Evolutionary conservation across 495 filamentous ascomycete species (phyloP).

Genomic region (Penicillium coffeae): DNA sequence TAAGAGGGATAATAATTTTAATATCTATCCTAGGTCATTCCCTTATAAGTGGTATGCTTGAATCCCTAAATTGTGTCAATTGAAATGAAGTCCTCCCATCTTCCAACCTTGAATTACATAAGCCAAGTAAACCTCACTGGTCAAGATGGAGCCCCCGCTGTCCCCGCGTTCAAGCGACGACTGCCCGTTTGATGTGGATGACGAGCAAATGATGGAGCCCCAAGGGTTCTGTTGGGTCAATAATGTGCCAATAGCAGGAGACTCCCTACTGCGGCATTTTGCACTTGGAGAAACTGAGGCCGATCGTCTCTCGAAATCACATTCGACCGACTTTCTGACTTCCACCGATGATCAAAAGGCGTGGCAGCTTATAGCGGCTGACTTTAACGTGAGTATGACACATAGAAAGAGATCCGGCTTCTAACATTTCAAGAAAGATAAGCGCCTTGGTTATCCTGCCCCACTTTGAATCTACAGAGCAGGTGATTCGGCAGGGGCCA

Average conservation of each 20-base stretch:
- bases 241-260: neutral
- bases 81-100: neutral
- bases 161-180: neutral
- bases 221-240: neutral
- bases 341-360: neutral
- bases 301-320: neutral
- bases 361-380: neutral
- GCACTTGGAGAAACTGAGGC: neutral
- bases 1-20: neutral
- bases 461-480: neutral
- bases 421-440: neutral
- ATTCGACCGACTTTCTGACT: neutral
- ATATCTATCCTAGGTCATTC: neutral
- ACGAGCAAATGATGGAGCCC: neutral
- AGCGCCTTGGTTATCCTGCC: neutral
- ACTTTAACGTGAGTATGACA: neutral
- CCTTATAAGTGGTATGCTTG: neutral
- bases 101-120: neutral
- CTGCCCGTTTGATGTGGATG: neutral
- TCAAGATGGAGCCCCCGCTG: neutral
- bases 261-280: neutral
- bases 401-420: neutral
- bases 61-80: neutral
- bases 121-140: no score
- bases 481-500: neutral